phyloP scores from a whole-genome alignment of 345 rosid species.

The Pistacia integerrima region DNA sequence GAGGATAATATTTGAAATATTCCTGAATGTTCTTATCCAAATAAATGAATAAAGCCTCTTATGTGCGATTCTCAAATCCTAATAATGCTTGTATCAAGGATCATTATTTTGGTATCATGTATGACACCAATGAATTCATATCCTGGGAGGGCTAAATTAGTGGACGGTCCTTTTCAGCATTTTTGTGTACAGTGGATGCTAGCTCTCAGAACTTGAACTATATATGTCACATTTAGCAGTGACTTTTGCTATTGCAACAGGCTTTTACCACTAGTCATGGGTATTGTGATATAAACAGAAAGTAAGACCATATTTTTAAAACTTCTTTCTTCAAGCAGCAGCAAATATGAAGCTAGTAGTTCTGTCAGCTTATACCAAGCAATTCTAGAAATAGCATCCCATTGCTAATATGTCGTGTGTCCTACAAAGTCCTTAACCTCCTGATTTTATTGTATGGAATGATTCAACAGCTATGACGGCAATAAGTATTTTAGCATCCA shows the following conservation, averaged over 20 bases:
- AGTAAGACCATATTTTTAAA: constrained; percentile 1
- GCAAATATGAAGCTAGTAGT: not conserved
- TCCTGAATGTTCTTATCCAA: too few species aligned
- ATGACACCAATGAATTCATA: not conserved
- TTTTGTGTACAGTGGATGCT: not conserved
- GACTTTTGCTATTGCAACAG: not conserved
- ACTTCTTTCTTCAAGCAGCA: not conserved
- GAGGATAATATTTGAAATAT: too few species aligned
- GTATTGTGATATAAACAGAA: not conserved
- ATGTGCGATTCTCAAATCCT: too few species aligned
- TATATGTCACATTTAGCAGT: not conserved
- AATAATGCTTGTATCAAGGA: too few species aligned
- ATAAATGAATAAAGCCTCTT: too few species aligned
- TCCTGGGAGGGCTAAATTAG: not conserved
- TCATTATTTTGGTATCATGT: too few species aligned
- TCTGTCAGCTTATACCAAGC: not conserved
- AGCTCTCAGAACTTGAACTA: not conserved
- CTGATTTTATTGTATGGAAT: not conserved
- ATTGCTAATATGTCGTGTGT: not conserved
- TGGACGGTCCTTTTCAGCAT: not conserved
- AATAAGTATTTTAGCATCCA: not conserved
- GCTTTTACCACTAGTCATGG: not conserved
- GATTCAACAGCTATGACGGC: not conserved
- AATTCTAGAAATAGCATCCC: not conserved
- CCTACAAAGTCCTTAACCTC: not conserved